Conservation (phyloP, 2,329 filamentous ascomycete genomes). For the Teratosphaeriaceae sp. region DNA sequence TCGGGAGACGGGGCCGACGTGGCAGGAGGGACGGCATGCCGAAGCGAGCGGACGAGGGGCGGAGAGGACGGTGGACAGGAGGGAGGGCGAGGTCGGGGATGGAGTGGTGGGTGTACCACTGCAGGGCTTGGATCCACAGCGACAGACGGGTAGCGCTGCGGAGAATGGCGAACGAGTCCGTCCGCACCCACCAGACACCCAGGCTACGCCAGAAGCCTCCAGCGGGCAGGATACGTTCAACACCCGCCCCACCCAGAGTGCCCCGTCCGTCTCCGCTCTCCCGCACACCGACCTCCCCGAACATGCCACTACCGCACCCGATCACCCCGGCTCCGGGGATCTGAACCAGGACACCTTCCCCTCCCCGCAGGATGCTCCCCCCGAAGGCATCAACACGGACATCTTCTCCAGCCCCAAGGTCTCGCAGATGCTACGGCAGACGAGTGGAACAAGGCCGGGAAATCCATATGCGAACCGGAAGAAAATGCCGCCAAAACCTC, state of each 20-base stretch:
- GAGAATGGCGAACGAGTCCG: conserved; percentile 7
- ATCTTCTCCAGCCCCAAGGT: conserved; percentile 33
- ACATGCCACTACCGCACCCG: conserved; percentile 36
- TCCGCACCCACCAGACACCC: conserved; percentile 43
- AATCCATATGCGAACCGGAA: conserved; percentile 26
- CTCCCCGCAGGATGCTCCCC: conserved; percentile 1
- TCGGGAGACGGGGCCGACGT: conserved; percentile 41
- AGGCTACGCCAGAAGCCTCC: conserved; percentile 20
- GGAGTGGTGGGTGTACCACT: too few relatives aligned
- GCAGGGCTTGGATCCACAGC: too few relatives aligned
- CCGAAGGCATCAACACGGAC: conserved; percentile 28
- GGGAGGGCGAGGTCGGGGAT: conserved; percentile 11
- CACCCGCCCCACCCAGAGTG: conserved; percentile 38
- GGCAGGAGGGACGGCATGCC: conserved; percentile 14
- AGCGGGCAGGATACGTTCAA: conserved; percentile 52
- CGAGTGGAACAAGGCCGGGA: conserved; percentile 28
- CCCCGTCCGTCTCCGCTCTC: conserved; percentile 43
- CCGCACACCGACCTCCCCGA: conserved; percentile 52
- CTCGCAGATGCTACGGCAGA: conserved; percentile 46
- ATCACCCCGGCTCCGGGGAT: conserved; percentile 35
- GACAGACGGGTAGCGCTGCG: too few relatives aligned
- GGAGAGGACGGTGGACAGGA: conserved; percentile 9
- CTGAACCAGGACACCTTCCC: conserved; percentile 52
- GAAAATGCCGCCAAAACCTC: conserved; percentile 24
- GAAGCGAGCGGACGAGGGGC: background rate